Evolutionary conservation across 106 monocot species (phyloP), one percentile per base, ranked within the genome.

Genomic region (Narthecium ossifragum): DNA sequence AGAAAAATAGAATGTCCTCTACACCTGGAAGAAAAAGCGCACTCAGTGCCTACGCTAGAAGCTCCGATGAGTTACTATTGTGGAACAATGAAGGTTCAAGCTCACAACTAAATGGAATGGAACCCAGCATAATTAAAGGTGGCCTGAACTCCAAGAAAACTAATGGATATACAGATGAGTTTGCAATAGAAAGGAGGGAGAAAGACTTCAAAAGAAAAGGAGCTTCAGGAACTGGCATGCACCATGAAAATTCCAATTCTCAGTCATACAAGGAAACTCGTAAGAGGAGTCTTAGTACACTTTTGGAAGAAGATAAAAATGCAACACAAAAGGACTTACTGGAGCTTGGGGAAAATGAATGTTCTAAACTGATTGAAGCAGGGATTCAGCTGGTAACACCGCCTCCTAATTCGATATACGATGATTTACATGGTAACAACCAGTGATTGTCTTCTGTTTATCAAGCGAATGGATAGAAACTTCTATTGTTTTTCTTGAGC

Each of bases 261-360:
- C 59, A 57, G 54, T 73, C 53, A 46, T 58, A 27, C 3, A 66
- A 59, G 66, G 77, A 77, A 55, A 66, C 43, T 24, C 76, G 63
- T 17, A 69, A 64, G 26, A 53, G 66, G 39, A 77, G 67, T 66
- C 72, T 77, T 36, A 67, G 54, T 60, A 59, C 70, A 31, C 55
- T 77, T 9, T 61, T 29, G 46, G 64, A 56, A 51, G 48, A 56
- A 45, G 49, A 40, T 34, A 69, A 68, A 28, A n/a, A 40, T 50
- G 37, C 59, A 34, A 52, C 23, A n/a, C 40, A 43, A 53, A 10
- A 8, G 20, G 34, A 38, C 32, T 9, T 50, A 45, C 51, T 26
- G 31, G 34, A 11, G 23, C 23, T 33, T 26, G 51, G 46, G 25
- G 66, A 45, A 21, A 73, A 22, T 34, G 22, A 50, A 22, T 36